Evolutionary conservation across 345 rosid genomes (phyloP), one percentile per base, ranked within the genome.

Genomic region (Arabidopsis suecica): DNA sequence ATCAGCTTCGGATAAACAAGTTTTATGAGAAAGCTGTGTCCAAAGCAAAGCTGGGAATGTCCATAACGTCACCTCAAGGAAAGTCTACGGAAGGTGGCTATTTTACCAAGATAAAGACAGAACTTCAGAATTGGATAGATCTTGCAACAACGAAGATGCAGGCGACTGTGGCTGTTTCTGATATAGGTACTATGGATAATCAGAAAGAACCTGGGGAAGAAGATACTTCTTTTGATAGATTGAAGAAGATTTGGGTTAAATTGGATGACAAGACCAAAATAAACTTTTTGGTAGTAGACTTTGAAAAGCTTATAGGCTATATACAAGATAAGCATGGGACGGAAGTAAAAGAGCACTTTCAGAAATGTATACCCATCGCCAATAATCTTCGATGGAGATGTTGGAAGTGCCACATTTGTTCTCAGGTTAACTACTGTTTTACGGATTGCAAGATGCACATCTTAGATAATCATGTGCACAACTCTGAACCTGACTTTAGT

Each of bases 361-460:
- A 11, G 44, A 34, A 16, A 58, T 33, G 62, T 58, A 20, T 30
- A 33, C 4, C 5, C 20, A 47, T 47, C 12, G 10, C 18, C 6
- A 18, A 33, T 16, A 32, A 8, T 1, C 37, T 1, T 30, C 37
- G 23, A 7, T 58, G 64, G 64, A 60, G 44, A 60, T 38, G 23
- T 1, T 60, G 47, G 64, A 60, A 37, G 45, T 60, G 64, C 18
- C 44, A 38, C 45, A 5, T 20, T 60, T 60, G 47, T 34, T 4
- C 45, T 18, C 64, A 33, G 64, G 64, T 34, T 0, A 16, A 34
- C 64, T 60, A 60, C 28, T 20, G 64, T 34, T 18, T 38, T 60
- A 38, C 64, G 3, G 44, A 60, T 34, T 60, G 47, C 64, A 60
- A 34, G 45, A 60, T 11, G 44, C 64, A 60, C 44, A 60, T 60